Percentiles rank a stretch among this genome's conserved stretches.
Conservation (phyloP, 129 eudicot genomes). For the Kitagawia praeruptora region DNA sequence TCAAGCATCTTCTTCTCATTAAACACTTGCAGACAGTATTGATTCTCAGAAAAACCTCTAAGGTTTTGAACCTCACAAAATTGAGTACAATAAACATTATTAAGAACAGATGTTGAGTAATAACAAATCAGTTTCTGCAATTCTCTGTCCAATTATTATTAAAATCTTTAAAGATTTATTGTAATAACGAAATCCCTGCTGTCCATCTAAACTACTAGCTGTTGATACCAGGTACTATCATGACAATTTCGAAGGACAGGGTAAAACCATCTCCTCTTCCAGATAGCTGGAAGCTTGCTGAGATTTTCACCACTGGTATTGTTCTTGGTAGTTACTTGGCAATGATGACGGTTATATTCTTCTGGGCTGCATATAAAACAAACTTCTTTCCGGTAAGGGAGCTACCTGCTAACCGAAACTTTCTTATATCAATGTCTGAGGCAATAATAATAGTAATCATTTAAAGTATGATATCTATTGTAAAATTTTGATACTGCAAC, state of each 20-base stretch:
- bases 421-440: background rate
- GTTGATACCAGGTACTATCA: conserved; percentile 69
- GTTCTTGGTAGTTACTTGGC: conserved; percentile 88
- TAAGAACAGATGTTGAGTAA: background rate
- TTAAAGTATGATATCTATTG: background rate
- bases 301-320: conserved; percentile 80
- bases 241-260: conserved; percentile 96
- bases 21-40: background rate
- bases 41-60: background rate
- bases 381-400: conserved; percentile 72
- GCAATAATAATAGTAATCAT: background rate
- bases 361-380: conserved; percentile 95
- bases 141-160: background rate
- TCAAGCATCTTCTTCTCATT: conserved; percentile 2
- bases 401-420: background rate
- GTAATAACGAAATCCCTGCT: background rate
- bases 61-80: background rate
- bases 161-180: background rate
- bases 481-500: background rate
- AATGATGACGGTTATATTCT: conserved; percentile 93
- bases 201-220: background rate
- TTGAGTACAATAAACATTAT: background rate
- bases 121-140: background rate
- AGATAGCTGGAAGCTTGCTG: conserved; percentile 96
- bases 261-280: conserved; percentile 96